Evolutionary conservation across 441 rosid species (phyloP), one percentile per base, ranked within the genome.

Genomic region (Jatropha multifida): DNA sequence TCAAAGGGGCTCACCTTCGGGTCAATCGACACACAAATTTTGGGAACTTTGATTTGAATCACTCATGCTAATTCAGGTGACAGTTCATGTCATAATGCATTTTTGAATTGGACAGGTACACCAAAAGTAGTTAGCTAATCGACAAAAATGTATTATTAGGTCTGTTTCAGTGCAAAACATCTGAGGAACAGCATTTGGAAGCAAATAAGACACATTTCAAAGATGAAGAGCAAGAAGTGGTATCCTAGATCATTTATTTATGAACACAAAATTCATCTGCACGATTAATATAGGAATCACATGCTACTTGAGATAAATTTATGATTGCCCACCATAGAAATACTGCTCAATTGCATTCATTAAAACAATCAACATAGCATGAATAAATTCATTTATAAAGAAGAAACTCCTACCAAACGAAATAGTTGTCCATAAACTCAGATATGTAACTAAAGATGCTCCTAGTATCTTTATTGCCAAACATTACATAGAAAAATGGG

Each of bases 391-490:
- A 41, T 27, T 61, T 13, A 13, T 23, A 11, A 17, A 41, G 20
- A 64, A 68, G 62, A 55, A 51, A 76, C 26, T 26, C 67, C 59
- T 51, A 61, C 18, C 60, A 62, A 51, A 41, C 65, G 27, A 76
- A 61, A 54, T 68, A 69, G n/a, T 32, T 23, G 46, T 74, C 46
- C 41, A 66, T 48, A 40, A 68, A 7, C 17, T 58, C 68, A 71
- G 32, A 46, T 44, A 58, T 10, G 18, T 56, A 23, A 69, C 49
- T 40, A n/a, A 77, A 11, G 44, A 77, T 58, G 49, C 49, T 38
- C 26, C 65, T 62, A 58, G 65, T 40, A 71, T n/a, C 55, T 61
- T 51, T 67, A 54, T 8, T 70, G 40, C 62, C 38, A 69, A 76
- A 74, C 5, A 11, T 54, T 13, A 70, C 23, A 49, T 41, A 38